Conservation (phyloP, 495 filamentous ascomycete species). For the Letharia lupina region DNA sequence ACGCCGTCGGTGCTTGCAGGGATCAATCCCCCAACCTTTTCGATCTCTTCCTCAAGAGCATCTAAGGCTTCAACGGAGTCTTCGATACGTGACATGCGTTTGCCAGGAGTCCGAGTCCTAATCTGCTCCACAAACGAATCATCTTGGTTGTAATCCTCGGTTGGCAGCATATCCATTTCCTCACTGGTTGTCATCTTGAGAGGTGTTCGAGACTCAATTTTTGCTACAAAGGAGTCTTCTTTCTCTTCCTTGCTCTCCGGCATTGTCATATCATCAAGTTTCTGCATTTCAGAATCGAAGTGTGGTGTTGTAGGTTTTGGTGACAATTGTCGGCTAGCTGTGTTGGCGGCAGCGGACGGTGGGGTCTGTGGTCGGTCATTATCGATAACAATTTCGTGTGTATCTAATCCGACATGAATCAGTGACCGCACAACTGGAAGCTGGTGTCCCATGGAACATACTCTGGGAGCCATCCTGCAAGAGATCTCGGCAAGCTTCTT, state of each 20-base stretch:
- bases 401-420: background rate
- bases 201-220: constrained; percentile 31
- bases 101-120: constrained; percentile 33
- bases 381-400: constrained; percentile 5
- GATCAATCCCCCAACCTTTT: constrained; percentile 39
- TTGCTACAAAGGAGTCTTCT: constrained; percentile 32
- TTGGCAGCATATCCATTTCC: background rate
- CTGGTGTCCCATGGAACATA: background rate
- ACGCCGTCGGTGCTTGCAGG: constrained; percentile 17
- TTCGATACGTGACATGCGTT: constrained; percentile 49
- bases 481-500: constrained; percentile 22
- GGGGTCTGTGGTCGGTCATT: constrained; percentile 14
- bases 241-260: background rate
- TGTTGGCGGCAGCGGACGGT: constrained; percentile 12
- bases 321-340: constrained; percentile 7
- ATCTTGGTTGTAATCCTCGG: constrained; percentile 4
- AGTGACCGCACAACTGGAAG: background rate
- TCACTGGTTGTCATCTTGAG: constrained; percentile 23
- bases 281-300: constrained; percentile 2
- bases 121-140: constrained; percentile 38
- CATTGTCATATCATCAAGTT: constrained; percentile 1
- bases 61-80: constrained; percentile 63
- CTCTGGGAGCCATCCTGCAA: constrained; percentile 13
- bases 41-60: constrained; percentile 58
- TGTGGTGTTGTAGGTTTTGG: constrained; percentile 1